Evolutionary conservation across 2,329 filamentous ascomycete genomes (phyloP), one percentile per base, ranked within the genome.

Genomic region (Xylaria sp.): DNA sequence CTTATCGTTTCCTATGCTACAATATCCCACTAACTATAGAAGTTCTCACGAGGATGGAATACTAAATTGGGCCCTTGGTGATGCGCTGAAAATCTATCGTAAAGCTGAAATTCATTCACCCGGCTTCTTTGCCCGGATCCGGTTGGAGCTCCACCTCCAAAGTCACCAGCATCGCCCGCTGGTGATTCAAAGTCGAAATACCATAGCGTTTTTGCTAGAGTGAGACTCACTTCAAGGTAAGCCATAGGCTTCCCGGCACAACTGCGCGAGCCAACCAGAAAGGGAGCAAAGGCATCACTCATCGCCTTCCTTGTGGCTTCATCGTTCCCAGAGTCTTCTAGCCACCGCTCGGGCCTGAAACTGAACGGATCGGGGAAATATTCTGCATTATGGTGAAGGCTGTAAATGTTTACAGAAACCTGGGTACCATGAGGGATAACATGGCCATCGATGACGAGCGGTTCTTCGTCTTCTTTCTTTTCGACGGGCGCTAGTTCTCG

Each of bases 281-380:
- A 56, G 17, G 54, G 54, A 42, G 36, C 54, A 57, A 57, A 57
- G 20, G 54, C 54, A 4, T 20, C 28, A 36, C 31, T 33, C 31
- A 36, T 36, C 26, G 49, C n/a, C 26, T 53, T 31, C 26, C 11
- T 53, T 31, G 26, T 33, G 4, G 26, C 28, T 20, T 36, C 51
- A 20, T n/a, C 38, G 31, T 17, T 17, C 2, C 1, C 6, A 6
- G 31, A 11, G 31, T 20, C 17, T n/a, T 54, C 54, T 17, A 61
- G 44, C 59, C 59, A 61, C 6, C 59, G 28, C 33, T 61, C 59
- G 0, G 59, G 59, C 2, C 15, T 26, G 17, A 51, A 61, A 9
- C 3, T 40, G 59, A 66, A 69, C 0, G 67, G 56, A 5, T 69
- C 53, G 1, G 59, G 49, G 33, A 67, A 71, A 40, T 71, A 69